Evolutionary conservation across 371 early-diverging fungal species (phyloP).

Genomic region (Rhizopus arrhizus): DNA sequence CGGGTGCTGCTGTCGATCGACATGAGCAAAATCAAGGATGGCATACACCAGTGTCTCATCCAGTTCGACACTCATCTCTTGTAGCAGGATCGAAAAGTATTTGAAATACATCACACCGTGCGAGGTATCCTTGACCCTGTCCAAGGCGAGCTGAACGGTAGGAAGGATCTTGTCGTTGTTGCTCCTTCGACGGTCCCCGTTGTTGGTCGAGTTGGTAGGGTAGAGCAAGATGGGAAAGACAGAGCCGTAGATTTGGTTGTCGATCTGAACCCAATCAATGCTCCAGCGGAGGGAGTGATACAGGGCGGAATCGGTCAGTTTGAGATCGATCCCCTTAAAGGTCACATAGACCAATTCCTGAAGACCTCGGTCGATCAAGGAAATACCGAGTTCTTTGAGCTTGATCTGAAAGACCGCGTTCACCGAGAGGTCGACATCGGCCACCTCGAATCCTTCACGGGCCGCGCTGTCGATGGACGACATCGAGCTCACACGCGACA

Average conservation of each 20-base stretch:
- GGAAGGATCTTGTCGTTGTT: constrained; percentile 55
- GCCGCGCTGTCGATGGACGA: constrained; percentile 25
- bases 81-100: constrained; percentile 85
- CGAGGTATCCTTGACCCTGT: constrained; percentile 80
- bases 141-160: constrained; percentile 64
- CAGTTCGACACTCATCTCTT: constrained; percentile 90
- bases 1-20: constrained; percentile 58
- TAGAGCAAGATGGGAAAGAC: constrained; percentile 88
- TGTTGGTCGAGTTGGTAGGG: constrained; percentile 81
- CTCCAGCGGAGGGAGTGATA: constrained; percentile 74
- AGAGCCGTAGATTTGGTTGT: constrained; percentile 89
- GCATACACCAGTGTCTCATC: constrained; percentile 90
- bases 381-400: constrained; percentile 89
- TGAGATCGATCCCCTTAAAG: constrained; percentile 72
- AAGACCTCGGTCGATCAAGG: constrained; percentile 72
- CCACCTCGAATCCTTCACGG: constrained; percentile 63
- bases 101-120: constrained; percentile 91
- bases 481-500: constrained; percentile 18
- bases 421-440: constrained; percentile 59
- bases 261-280: constrained; percentile 92
- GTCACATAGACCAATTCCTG: constrained; percentile 88
- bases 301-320: constrained; percentile 73
- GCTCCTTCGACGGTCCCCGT: constrained; percentile 45
- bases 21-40: constrained; percentile 82
- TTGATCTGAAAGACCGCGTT: constrained; percentile 68